phyloP scores from a whole-genome alignment of 2,329 filamentous ascomycete genomes.

The Biscogniauxia sp. region DNA sequence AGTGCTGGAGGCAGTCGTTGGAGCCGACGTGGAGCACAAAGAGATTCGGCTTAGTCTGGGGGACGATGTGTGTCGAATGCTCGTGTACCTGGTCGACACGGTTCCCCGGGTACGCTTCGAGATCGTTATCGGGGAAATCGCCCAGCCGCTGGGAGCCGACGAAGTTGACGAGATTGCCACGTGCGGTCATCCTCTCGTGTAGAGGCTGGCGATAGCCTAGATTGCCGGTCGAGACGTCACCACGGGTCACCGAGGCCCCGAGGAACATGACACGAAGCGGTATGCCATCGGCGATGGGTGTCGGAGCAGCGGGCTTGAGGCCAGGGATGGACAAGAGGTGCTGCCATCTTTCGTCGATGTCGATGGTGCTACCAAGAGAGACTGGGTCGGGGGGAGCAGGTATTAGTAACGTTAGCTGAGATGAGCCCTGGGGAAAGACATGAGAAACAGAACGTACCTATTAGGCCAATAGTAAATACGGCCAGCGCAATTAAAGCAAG shows the following conservation, averaged over 20 bases:
- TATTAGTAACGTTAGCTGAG: neutral
- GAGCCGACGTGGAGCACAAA: conserved; percentile 30
- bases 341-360: neutral
- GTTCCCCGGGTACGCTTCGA: conserved; percentile 27
- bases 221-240: conserved; percentile 22
- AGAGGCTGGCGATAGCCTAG: conserved; percentile 26
- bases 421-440: neutral
- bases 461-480: neutral
- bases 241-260: conserved; percentile 25
- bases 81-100: conserved; percentile 27
- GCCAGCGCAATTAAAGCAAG: neutral
- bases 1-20: conserved; percentile 30
- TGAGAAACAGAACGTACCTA: neutral
- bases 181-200: conserved; percentile 27
- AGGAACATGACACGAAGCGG: conserved; percentile 28
- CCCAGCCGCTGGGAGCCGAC: conserved; percentile 29
- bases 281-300: conserved; percentile 13
- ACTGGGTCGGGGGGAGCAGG: neutral
- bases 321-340: neutral
- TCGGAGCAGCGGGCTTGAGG: neutral
- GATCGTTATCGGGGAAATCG: conserved; percentile 27
- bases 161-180: conserved; percentile 26
- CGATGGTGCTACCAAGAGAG: neutral
- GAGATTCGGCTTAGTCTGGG: conserved; percentile 24
- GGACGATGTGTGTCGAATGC: conserved; percentile 19